Conservation (phyloP, 768 basidiomycete genomes). For the Omphalotus guepiniiformis region DNA sequence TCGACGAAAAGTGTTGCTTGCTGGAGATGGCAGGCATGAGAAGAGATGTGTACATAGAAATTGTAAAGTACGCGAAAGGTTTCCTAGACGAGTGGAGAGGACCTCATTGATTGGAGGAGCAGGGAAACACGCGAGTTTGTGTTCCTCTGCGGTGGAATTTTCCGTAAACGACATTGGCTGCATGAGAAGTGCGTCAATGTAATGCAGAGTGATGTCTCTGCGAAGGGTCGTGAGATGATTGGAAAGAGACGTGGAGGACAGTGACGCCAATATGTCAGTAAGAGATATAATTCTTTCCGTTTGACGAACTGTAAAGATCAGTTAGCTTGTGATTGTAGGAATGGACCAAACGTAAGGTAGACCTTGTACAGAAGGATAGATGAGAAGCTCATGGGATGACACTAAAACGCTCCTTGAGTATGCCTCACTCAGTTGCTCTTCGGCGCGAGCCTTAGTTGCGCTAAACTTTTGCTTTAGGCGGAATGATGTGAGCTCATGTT, state of each 20-base stretch:
- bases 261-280: constrained; percentile 51
- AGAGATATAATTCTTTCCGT: constrained; percentile 49
- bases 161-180: constrained; percentile 43
- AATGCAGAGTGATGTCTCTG: constrained; percentile 57
- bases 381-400: constrained; percentile 42
- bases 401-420: constrained; percentile 56
- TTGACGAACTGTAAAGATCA: constrained; percentile 47
- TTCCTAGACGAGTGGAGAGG: constrained; percentile 42
- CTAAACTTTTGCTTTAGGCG: constrained; percentile 48
- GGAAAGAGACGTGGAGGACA: constrained; percentile 50
- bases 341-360: constrained; percentile 6
- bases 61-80: constrained; percentile 51
- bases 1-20: constrained; percentile 43
- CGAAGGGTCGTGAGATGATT: constrained; percentile 57
- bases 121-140: constrained; percentile 46
- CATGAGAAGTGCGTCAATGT: constrained; percentile 54
- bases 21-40: constrained; percentile 45
- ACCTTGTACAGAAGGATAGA: constrained; percentile 51
- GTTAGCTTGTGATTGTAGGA: constrained; percentile 1
- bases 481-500: background rate
- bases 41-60: constrained; percentile 63
- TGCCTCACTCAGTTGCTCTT: constrained; percentile 71
- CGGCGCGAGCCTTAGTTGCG: constrained; percentile 50
- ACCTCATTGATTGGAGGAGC: constrained; percentile 38
- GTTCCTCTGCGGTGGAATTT: constrained; percentile 26